These are phyloP conservation scores for Rubia peregrina DNA, from an alignment of 305 asterid species.

Conservation along the genomic window DNA sequence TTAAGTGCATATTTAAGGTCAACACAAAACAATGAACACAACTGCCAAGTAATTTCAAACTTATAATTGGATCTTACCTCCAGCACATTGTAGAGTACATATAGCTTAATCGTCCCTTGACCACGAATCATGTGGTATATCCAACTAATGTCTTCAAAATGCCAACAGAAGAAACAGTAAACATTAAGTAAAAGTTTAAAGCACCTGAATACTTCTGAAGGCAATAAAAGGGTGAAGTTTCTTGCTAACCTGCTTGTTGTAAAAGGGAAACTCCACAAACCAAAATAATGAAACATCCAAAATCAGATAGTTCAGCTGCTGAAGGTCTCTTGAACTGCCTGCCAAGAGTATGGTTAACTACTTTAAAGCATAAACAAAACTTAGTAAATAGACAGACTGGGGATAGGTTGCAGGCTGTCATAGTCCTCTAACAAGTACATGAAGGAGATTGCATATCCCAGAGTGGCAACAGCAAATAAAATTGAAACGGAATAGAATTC, in stretches of 20 bases:
- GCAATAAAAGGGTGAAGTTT: not conserved
- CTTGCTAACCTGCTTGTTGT: constrained; percentile 81
- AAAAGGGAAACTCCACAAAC: constrained; percentile 67
- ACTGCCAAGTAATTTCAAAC: not conserved
- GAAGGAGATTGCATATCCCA: not conserved
- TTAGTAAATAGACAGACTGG: constrained; percentile 2
- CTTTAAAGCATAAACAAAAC: constrained; percentile 26
- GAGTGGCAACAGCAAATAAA: not conserved
- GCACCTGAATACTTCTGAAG: not conserved
- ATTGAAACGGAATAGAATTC: not conserved
- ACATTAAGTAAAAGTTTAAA: not conserved
- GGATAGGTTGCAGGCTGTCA: not conserved
- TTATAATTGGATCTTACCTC: constrained; percentile 53
- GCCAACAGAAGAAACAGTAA: not conserved
- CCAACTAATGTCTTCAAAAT: constrained; percentile 65
- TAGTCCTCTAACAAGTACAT: not conserved
- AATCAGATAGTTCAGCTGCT: constrained; percentile 82
- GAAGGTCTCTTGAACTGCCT: constrained; percentile 97
- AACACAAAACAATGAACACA: not conserved
- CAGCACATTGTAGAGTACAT: constrained; percentile 93
- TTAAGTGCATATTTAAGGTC: not conserved
- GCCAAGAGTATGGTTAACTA: constrained; percentile 70
- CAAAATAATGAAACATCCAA: constrained; percentile 76
- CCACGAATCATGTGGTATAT: constrained; percentile 99
- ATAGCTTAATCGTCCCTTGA: constrained; percentile 91